phyloP scores from a whole-genome alignment of 768 basidiomycete genomes.

The Tulasnella sp. region DNA sequence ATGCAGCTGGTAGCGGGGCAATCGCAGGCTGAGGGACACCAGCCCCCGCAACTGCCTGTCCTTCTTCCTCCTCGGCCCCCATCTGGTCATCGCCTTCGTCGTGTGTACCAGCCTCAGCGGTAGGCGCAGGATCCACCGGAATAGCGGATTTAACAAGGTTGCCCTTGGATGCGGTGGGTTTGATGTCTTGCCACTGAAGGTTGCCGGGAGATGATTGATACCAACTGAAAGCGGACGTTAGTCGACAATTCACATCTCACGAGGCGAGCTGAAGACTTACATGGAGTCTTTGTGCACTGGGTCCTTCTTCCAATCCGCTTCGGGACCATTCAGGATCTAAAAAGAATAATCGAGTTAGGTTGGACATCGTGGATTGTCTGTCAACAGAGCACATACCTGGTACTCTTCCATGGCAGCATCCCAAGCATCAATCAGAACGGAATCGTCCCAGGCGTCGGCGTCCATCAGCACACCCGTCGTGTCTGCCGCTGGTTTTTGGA shows the following conservation, averaged over 20 bases:
- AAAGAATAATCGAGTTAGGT: neutral
- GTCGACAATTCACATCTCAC: neutral
- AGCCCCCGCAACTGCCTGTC: neutral
- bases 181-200: constrained; percentile 35
- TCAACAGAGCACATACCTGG: constrained; percentile 49
- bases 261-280: constrained; percentile 49
- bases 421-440: constrained; percentile 81
- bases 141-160: neutral
- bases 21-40: neutral
- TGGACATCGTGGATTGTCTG: neutral
- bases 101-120: constrained; percentile 68
- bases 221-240: constrained; percentile 56
- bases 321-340: constrained; percentile 67
- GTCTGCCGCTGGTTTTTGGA: constrained; percentile 36
- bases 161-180: constrained; percentile 2
- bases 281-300: constrained; percentile 71
- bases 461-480: constrained; percentile 51
- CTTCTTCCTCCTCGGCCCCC: constrained; percentile 23
- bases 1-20: constrained; percentile 40
- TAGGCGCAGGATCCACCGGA: constrained; percentile 12
- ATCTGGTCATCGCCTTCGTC: constrained; percentile 39
- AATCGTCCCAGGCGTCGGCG: constrained; percentile 85
- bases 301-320: constrained; percentile 72
- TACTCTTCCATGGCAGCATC: constrained; percentile 83
- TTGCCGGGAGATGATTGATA: constrained; percentile 61